These are phyloP conservation scores for Pseudogymnoascus sp. DNA, from an alignment of 2,329 filamentous ascomycete species.

Conservation along the genomic window DNA sequence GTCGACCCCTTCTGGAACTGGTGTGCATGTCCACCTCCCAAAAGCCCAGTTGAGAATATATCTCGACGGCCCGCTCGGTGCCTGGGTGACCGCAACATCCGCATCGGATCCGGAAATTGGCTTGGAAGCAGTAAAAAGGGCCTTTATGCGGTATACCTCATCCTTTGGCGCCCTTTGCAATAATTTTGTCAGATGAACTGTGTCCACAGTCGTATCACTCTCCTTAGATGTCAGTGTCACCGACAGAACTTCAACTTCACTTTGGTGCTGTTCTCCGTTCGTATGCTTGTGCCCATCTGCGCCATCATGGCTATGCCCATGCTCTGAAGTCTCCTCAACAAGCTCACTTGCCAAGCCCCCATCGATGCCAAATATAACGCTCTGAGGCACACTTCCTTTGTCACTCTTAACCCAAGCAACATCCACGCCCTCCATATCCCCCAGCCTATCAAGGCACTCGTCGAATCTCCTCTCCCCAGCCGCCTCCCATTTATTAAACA, in stretches of 20 bases:
- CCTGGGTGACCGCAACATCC: slow-evolving; percentile 29
- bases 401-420: slow-evolving; percentile 78
- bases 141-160: slow-evolving; percentile 93
- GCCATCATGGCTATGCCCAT: slow-evolving; percentile 36
- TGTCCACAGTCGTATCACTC: slow-evolving; percentile 37
- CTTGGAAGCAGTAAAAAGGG: slow-evolving; percentile 42
- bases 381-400: slow-evolving; percentile 68
- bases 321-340: slow-evolving; percentile 34
- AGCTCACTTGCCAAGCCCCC: slow-evolving; percentile 59
- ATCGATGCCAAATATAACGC: slow-evolving; percentile 81
- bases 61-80: slow-evolving; percentile 35
- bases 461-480: slow-evolving; percentile 55
- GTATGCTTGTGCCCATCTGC: slow-evolving; percentile 20
- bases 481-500: slow-evolving; percentile 67
- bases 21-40: slow-evolving; percentile 85
- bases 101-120: slow-evolving; percentile 44
- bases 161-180: slow-evolving; percentile 75
- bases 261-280: slow-evolving; percentile 55
- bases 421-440: slow-evolving; percentile 55
- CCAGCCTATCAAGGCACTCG: slow-evolving; percentile 55
- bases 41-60: slow-evolving; percentile 99
- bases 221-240: slow-evolving; percentile 52
- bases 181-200: slow-evolving; percentile 57
- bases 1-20: slow-evolving; percentile 36
- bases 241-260: slow-evolving; percentile 85